A percentile compares a stretch with the other conserved stretches of the same genome.
These are phyloP conservation scores for Salix viminalis DNA, from an alignment of 345 rosid species.

Conservation along the genomic window DNA sequence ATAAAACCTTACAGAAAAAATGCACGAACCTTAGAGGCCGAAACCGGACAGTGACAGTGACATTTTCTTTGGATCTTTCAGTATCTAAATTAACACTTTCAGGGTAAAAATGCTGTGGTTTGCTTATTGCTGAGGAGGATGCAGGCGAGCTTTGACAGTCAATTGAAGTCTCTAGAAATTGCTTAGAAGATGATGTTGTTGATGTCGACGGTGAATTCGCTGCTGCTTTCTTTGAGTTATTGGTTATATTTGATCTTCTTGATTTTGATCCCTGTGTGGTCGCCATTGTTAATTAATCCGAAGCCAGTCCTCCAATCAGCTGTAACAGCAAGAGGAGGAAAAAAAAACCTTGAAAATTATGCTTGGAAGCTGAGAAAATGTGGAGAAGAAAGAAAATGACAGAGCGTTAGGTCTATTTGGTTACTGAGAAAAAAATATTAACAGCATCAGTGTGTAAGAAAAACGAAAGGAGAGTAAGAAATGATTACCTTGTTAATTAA, in stretches of 20 bases:
- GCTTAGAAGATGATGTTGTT: conserved; percentile 87
- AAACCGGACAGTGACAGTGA: conserved; percentile 91
- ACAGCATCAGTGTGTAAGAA: background rate
- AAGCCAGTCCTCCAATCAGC: background rate
- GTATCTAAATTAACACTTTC: conserved; percentile 39
- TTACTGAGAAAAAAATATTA: background rate
- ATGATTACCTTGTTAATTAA: background rate
- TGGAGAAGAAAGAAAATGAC: background rate
- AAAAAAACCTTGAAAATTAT: background rate
- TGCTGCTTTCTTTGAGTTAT: conserved; percentile 32
- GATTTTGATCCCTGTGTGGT: conserved; percentile 58
- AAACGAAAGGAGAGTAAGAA: background rate
- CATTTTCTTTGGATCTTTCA: conserved; percentile 76
- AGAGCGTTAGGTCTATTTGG: background rate
- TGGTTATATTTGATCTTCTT: conserved; percentile 41
- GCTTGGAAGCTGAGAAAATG: background rate
- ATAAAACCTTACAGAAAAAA: conserved; percentile 7
- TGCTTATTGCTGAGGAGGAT: conserved; percentile 86
- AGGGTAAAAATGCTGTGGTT: conserved; percentile 61
- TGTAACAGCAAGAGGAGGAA: background rate
- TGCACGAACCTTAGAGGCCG: conserved; percentile 78
- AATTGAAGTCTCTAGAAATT: conserved; percentile 62
- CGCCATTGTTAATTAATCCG: conserved; percentile 45
- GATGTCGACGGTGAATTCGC: conserved; percentile 82
- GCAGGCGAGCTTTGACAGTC: conserved; percentile 97